Base-by-base conservation (phyloP, 2,329 filamentous ascomycete genomes). In the Anisogramma anomala region DNA sequence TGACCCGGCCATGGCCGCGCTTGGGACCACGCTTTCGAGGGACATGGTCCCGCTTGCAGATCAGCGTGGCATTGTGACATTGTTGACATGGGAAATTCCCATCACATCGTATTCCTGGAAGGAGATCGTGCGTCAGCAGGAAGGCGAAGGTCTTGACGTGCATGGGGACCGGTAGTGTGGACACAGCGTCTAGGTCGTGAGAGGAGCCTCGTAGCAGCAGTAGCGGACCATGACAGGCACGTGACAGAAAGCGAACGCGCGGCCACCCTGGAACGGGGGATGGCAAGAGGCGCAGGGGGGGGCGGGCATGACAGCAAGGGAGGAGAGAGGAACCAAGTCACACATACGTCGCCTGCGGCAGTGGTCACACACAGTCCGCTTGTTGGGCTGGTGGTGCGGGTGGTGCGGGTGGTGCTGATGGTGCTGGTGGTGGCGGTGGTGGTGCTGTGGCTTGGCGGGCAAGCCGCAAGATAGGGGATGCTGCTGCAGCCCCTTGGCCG, bases 1-100 rank as follows among this genome's bases (percentile, higher is more conserved):
- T 74, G 30, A 80, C 73, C 49, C 76, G 72, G 25, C 75, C 75
- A 45, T 72, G 68, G 36, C 72, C 74, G 20, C 72, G 71, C 52
- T 79, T 80, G 10, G 75, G 75, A 2, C 75, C 75, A 50, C 77
- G 72, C 57, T 77, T 78, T 56, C 75, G 72, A 11, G 75, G 75
- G 32, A 79, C 69, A 51, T 77, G 73, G 51, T 79, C 76, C 55
- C 76, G 74, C 49, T 74, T 79, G 61, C 75, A 79, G n/a, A 62
- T 67, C 46, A 79, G 65, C 18, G 71, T 67, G 22, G 74, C 72
- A 43, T 69, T 69, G 39, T 66, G 58, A 55, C 75, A 79, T 53
- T 77, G 77, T 56, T 74, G 72, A 61, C 75, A 79, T 4, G 74
- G 71, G 36, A 59, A 62, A 38, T 59, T 52, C 38, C 64, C 64